Percentiles rank a stretch among this genome's conserved stretches.
phyloP scores from a whole-genome alignment of 345 rosid genomes.

The Streptanthus diversifolius region DNA sequence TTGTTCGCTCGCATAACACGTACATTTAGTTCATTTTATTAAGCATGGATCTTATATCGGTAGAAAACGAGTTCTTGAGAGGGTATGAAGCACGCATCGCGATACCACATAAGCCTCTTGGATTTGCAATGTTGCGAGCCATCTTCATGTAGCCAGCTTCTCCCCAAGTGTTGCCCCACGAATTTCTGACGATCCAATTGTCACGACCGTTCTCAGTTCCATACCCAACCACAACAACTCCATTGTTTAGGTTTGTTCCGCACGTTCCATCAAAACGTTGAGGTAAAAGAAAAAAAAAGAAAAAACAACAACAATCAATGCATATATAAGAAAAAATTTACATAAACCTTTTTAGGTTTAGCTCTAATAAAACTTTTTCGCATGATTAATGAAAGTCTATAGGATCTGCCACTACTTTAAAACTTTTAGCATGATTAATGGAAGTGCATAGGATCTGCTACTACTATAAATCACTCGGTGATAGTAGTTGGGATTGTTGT shows the following conservation, averaged over 20 bases:
- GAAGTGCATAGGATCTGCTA: too few relatives aligned
- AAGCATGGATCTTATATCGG: neutral
- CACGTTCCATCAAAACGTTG: conserved; percentile 13
- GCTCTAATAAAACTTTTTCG: too few relatives aligned
- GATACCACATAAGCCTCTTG: conserved; percentile 76
- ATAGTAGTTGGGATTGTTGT: neutral
- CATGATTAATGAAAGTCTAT: too few relatives aligned
- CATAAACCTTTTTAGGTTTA: too few relatives aligned
- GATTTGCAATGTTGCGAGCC: conserved; percentile 46
- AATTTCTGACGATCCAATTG: conserved; percentile 85
- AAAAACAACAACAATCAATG: neutral
- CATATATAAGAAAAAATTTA: too few relatives aligned
- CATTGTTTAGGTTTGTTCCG: conserved; percentile 59
- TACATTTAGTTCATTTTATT: neutral
- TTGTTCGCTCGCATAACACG: neutral
- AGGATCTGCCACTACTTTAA: too few relatives aligned
- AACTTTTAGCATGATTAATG: too few relatives aligned
- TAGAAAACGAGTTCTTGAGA: conserved; percentile 37
- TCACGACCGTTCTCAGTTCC: conserved; percentile 62
- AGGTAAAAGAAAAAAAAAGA: neutral
- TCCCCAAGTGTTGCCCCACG: conserved; percentile 80
- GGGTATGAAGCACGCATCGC: conserved; percentile 86
- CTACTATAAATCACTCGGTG: neutral
- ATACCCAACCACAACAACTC: conserved; percentile 67
- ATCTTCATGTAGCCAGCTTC: conserved; percentile 65